phyloP scores from a whole-genome alignment of 2,329 filamentous ascomycete species.

The Fusarium proliferatum region DNA sequence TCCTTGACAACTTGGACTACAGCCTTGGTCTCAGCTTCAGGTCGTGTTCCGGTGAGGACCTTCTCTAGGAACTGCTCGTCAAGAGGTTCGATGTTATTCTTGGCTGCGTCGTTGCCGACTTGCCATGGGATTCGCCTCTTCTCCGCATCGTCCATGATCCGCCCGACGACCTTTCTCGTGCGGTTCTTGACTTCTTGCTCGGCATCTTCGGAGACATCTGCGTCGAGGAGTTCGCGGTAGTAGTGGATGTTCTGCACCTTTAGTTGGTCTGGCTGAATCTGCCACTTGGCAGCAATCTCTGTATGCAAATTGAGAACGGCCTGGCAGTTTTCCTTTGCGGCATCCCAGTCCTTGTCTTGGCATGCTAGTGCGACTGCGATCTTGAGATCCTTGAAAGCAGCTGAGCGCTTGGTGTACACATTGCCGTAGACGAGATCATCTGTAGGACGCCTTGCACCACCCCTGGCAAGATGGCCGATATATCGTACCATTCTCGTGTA shows the following conservation, averaged over 20 bases:
- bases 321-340: neutral
- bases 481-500: slow-evolving; percentile 8
- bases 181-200: neutral
- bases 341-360: neutral
- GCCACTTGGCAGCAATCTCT: neutral
- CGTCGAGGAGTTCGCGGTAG: neutral
- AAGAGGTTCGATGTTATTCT: neutral
- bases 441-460: neutral
- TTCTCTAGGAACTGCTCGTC: slow-evolving; percentile 3
- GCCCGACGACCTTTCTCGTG: neutral
- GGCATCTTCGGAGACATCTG: neutral
- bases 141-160: slow-evolving; percentile 9
- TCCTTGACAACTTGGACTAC: fast-evolving
- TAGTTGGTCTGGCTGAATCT: neutral
- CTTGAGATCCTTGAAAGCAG: slow-evolving; percentile 11
- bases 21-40: fast-evolving
- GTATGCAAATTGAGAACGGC: neutral
- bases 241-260: slow-evolving; percentile 12
- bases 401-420: slow-evolving; percentile 26
- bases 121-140: slow-evolving; percentile 6
- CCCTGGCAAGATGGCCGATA: neutral
- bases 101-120: neutral
- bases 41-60: neutral
- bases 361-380: neutral
- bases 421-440: slow-evolving; percentile 12